Percentiles rank a stretch among this genome's conserved stretches.
phyloP scores from a whole-genome alignment of 768 basidiomycete species.

The Tylopilus sp. region DNA sequence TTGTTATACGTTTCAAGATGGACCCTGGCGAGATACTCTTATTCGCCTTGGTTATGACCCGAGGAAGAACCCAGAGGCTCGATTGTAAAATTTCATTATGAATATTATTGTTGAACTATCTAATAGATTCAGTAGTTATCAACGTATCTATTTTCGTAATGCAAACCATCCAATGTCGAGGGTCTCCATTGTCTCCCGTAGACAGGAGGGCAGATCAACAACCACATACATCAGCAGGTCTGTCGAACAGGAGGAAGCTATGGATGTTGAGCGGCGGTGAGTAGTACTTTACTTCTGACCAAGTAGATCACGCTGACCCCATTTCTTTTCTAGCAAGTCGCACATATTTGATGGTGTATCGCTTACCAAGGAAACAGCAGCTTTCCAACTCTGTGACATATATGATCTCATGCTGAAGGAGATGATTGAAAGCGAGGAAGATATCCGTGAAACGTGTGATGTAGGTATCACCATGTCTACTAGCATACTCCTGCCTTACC shows the following conservation, averaged over 20 bases:
- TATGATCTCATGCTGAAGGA: slow-evolving; percentile 76
- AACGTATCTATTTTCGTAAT: slow-evolving; percentile 88
- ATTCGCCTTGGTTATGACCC: slow-evolving; percentile 91
- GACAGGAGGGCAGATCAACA: slow-evolving; percentile 43
- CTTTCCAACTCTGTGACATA: slow-evolving; percentile 94
- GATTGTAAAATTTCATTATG: slow-evolving; percentile 59
- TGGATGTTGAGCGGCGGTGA: slow-evolving; percentile 33
- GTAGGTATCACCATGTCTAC: slow-evolving; percentile 44
- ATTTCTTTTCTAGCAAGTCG: slow-evolving; percentile 43
- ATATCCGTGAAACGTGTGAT: slow-evolving; percentile 67
- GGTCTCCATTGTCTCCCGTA: slow-evolving; percentile 69
- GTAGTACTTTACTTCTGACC: background rate
- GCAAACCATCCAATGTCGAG: slow-evolving; percentile 76
- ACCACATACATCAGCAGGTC: slow-evolving; percentile 28
- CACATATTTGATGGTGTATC: slow-evolving; percentile 89
- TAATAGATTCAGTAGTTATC: slow-evolving; percentile 61
- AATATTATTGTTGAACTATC: background rate
- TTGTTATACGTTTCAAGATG: slow-evolving; percentile 89
- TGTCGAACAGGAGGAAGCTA: slow-evolving; percentile 32
- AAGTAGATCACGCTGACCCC: background rate
- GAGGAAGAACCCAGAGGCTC: slow-evolving; percentile 62
- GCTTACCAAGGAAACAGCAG: slow-evolving; percentile 80
- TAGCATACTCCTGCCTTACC: background rate
- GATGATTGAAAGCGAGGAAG: slow-evolving; percentile 74
- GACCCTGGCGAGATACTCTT: slow-evolving; percentile 90